Evolutionary conservation across 371 early-diverging fungal genomes (phyloP), one percentile per base, ranked within the genome.

Genomic region (Mucor irregularis): DNA sequence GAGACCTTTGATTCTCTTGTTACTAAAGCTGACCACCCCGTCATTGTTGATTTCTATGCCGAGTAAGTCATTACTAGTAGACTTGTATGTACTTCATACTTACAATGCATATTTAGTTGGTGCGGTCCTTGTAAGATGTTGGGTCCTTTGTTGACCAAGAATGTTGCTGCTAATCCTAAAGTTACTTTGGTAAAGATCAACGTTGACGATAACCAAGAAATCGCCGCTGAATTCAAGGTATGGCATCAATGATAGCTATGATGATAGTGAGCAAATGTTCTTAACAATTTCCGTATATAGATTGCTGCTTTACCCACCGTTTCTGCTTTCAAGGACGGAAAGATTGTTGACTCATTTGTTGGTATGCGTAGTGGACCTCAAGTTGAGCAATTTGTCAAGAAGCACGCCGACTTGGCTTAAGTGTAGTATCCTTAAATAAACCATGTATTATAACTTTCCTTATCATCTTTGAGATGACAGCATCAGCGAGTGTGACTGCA

Each of bases 31-130:
- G 69, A 83, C 4, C 71, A 80, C 35, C 88, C 89, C 5, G 85
- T 86, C 14, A 68, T 92, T 44, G 91, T 92, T n/a, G 92, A 92
- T 51, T 92, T 90, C 68, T 85, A 89, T 61, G 91, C 91, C 16
- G 66, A 80, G 88, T 89, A 71, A 78, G 73, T 7, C 42, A 11
- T n/a, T n/a, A n/a, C n/a, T n/a, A n/a, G n/a, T 31, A 11, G 19
- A 4, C n/a, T 35, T 3, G 5, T 25, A 6, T 11, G 0, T 38
- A 26, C 7, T 29, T 29, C n/a, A 10, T 25, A 25, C 2, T 8
- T 0, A 45, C 21, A 35, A 16, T 40, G 38, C 13, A 2, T 28
- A 13, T 11, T 29, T 66, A 89, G 88, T 21, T 92, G 93, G 93
- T 92, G 92, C 67, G 87, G 86, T 28, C 92, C 92, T 21, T 92